phyloP scores from a whole-genome alignment of 2,329 filamentous ascomycete species.

The Trichophyton verrucosum region DNA sequence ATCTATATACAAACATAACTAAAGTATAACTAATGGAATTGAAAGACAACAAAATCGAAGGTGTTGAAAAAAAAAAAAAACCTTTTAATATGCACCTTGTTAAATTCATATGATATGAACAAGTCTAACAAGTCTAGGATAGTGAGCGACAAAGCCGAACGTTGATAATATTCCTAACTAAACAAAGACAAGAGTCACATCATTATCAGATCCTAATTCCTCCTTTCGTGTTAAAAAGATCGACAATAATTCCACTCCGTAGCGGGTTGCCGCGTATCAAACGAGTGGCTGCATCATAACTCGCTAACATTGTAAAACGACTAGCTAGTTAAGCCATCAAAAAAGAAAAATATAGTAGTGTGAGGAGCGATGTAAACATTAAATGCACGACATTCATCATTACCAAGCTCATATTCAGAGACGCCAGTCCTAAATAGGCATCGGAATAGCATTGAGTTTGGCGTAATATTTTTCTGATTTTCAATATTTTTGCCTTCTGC shows the following conservation, averaged over 20 bases:
- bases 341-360: background rate
- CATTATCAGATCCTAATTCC: background rate
- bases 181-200: background rate
- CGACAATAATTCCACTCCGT: background rate
- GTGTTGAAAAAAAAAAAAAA: background rate
- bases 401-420: background rate
- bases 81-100: background rate
- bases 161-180: background rate
- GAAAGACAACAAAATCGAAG: no score
- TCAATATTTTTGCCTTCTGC: background rate
- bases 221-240: background rate
- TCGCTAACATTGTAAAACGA: background rate
- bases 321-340: background rate
- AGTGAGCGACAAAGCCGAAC: background rate
- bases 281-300: background rate
- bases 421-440: background rate
- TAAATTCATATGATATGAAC: background rate
- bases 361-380: background rate
- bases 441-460: background rate
- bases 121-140: background rate
- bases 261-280: background rate
- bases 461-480: background rate
- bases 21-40: no score
- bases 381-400: background rate
- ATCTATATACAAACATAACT: background rate